These are phyloP conservation scores for Clarireedia monteithiana DNA, from an alignment of 2,329 filamentous ascomycete genomes.

Conservation along the genomic window DNA sequence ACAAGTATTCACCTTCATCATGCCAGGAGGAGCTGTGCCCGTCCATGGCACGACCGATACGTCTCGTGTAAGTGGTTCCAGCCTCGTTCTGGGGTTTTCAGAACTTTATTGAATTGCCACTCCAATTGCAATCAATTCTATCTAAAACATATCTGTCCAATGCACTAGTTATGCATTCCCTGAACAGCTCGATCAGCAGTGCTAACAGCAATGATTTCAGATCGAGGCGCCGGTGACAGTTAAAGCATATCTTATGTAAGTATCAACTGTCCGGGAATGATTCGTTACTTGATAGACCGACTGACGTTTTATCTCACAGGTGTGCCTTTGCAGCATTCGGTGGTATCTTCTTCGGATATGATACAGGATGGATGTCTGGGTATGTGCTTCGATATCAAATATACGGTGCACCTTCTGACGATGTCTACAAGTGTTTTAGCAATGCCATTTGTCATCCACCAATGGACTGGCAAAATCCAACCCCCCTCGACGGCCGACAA, in stretches of 20 bases:
- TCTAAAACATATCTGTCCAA: too few relatives aligned
- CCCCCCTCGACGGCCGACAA: too few relatives aligned
- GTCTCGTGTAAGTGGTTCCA: constrained; percentile 6
- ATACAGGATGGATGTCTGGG: constrained; percentile 68
- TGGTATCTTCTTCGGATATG: constrained; percentile 54
- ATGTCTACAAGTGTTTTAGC: constrained; percentile 4
- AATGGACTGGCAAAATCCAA: too few relatives aligned
- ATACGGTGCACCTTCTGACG: too few relatives aligned
- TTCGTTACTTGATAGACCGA: too few relatives aligned
- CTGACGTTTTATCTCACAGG: too few relatives aligned
- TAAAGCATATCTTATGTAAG: constrained; percentile 54
- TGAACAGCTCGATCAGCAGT: too few relatives aligned
- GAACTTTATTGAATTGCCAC: neutral
- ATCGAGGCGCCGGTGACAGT: constrained; percentile 62
- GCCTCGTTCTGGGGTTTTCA: neutral
- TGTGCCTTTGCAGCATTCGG: constrained; percentile 65
- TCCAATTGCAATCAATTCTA: neutral
- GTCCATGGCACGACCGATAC: constrained; percentile 10
- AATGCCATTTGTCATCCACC: too few relatives aligned
- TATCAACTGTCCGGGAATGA: too few relatives aligned
- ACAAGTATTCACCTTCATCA: constrained; percentile 4
- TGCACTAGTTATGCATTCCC: too few relatives aligned
- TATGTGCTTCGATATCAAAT: too few relatives aligned
- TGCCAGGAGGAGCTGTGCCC: constrained; percentile 7
- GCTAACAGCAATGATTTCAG: too few relatives aligned